Evolutionary conservation across 2,329 filamentous ascomycete genomes (phyloP).

Genomic region (Xylaria sp.): DNA sequence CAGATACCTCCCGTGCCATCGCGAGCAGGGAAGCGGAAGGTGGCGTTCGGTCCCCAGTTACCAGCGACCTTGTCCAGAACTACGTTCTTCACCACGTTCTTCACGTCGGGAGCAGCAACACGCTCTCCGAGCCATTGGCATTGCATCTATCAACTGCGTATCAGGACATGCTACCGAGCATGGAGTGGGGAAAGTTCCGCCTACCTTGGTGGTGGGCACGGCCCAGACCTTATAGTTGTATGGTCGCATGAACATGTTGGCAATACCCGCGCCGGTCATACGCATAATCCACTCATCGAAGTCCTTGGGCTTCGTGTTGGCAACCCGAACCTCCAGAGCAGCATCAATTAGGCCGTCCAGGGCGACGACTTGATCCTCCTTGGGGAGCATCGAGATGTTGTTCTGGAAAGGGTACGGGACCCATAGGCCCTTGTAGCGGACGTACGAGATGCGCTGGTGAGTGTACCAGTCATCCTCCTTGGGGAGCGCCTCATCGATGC

Average conservation of each 20-base stretch:
- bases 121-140: conserved; percentile 98
- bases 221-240: conserved; percentile 99
- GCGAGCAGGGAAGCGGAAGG: conserved; percentile 95
- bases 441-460: conserved; percentile 98
- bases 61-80: conserved; percentile 95
- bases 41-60: conserved; percentile 97
- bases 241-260: conserved; percentile 96
- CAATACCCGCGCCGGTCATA: conserved; percentile 86
- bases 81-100: conserved; percentile 90
- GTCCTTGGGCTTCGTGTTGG: conserved; percentile 89
- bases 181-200: conserved; percentile 22
- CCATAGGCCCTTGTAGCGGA: conserved; percentile 95
- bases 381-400: conserved; percentile 97
- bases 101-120: conserved; percentile 94
- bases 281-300: conserved; percentile 99
- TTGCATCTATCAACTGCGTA: conserved; percentile 76
- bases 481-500: conserved; percentile 93
- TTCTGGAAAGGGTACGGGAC: conserved; percentile 99
- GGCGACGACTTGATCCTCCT: conserved; percentile 94
- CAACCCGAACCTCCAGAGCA: conserved; percentile 80
- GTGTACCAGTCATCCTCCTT: conserved; percentile 94
- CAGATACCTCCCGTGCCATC: conserved; percentile 98
- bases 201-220: conserved; percentile 92
- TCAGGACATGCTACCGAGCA: conserved; percentile 12
- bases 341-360: conserved; percentile 97